Base-by-base conservation (phyloP, 148 eudicot genomes). In the Diospyros kaki region DNA sequence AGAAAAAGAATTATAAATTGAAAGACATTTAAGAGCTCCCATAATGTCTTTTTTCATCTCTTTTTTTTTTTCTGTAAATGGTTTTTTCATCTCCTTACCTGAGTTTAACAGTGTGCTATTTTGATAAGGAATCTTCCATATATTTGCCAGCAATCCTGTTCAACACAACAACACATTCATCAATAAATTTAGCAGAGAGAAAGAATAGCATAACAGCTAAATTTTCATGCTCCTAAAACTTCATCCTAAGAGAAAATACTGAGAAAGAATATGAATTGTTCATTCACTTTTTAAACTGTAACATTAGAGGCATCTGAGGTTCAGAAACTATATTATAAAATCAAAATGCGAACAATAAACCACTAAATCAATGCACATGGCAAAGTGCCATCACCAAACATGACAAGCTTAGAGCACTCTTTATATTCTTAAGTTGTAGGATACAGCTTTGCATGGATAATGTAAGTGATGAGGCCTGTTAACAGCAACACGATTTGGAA, bases 141-240 rank as follows among this genome's bases (percentile, higher is more conserved):
- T 2, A 6, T 46, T 66, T 45, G 14, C 17, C n/a, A 52, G 46
- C 68, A 6, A 41, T 64, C 42, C 43, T 11, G 15, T 7, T 14
- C 68, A 64, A 58, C 61, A 58, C 61, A 53, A 9, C 11, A n/a
- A 17, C 28, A 15, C 28, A 58, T 50, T 68, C 71, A 15, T 51
- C 50, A 43, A 51, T 51, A 68, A 68, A 68, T n/a, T 50, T 58
- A 51, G 2, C 3, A 51, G n/a, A 38, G 9, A 48, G 71, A 9
- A 4, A 52, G 13, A 52, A 69, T 52, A 14, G 58, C 58, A 4
- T 38, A 41, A 63, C 15, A 12, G 59, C 17, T 48, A 43, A 17
- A 9, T 51, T 50, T 52, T 39, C 9, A 69, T 69, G 60, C 72
- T 69, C 71, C 54, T 12, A 12, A 52, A 58, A 14, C 61, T 58